A percentile compares a stretch with the other conserved stretches of the same genome.
phyloP scores from a whole-genome alignment of 2,329 filamentous ascomycete genomes.

The Leptographium radiaticola region DNA sequence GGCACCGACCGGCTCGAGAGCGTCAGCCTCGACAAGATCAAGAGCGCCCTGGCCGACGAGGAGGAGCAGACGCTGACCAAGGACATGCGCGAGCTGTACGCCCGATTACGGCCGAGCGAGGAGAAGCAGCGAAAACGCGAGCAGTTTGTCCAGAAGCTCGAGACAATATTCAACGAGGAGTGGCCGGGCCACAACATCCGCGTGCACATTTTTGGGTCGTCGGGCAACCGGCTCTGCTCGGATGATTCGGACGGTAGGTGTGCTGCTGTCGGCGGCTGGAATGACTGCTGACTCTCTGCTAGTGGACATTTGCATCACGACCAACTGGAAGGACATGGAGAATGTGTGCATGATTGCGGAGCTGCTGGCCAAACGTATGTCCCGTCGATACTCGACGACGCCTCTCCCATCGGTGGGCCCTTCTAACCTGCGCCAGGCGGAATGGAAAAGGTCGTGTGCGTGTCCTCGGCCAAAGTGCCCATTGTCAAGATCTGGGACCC shows the following conservation, averaged over 20 bases:
- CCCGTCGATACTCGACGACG: background rate
- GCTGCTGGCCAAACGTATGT: background rate
- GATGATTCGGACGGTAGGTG: slow-evolving; percentile 85
- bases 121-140: slow-evolving; percentile 65
- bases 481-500: slow-evolving; percentile 99
- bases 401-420: background rate
- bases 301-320: slow-evolving; percentile 98
- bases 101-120: slow-evolving; percentile 67
- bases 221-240: slow-evolving; percentile 86
- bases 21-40: slow-evolving; percentile 56
- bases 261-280: background rate
- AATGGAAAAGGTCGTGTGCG: slow-evolving; percentile 93
- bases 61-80: slow-evolving; percentile 64
- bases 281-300: background rate
- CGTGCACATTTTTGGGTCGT: slow-evolving; percentile 95
- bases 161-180: slow-evolving; percentile 74
- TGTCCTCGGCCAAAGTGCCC: slow-evolving; percentile 87
- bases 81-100: slow-evolving; percentile 78
- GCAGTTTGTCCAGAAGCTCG: slow-evolving; percentile 73
- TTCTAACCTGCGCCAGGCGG: slow-evolving; percentile 44
- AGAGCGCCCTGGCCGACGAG: slow-evolving; percentile 55
- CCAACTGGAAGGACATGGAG: slow-evolving; percentile 74
- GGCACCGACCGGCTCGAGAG: slow-evolving; percentile 68
- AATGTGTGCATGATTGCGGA: slow-evolving; percentile 84
- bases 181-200: slow-evolving; percentile 87